phyloP scores from a whole-genome alignment of 148 eudicot species.

The Diospyros kaki region DNA sequence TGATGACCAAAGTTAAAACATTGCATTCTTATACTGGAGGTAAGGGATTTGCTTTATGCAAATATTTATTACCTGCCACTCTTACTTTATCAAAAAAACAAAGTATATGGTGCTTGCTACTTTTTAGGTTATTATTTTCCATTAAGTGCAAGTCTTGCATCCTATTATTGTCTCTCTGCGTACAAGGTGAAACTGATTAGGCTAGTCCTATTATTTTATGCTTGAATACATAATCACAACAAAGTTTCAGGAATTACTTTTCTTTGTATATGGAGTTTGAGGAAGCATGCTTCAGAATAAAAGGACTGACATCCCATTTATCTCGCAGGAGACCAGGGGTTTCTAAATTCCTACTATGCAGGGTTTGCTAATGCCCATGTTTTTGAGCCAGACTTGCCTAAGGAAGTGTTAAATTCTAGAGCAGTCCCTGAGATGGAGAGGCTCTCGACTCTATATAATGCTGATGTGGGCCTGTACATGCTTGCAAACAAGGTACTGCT shows the following conservation, averaged over 20 bases:
- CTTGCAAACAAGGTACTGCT: slow-evolving; percentile 88
- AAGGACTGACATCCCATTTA: slow-evolving; percentile 8
- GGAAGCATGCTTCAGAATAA: neutral
- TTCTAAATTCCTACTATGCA: slow-evolving; percentile 77
- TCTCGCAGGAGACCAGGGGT: slow-evolving; percentile 89
- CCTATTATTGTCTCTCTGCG: neutral
- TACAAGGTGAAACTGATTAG: neutral
- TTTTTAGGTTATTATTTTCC: neutral
- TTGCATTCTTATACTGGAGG: slow-evolving; percentile 96
- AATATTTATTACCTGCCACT: neutral
- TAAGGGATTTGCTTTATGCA: slow-evolving; percentile 18
- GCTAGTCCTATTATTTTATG: neutral
- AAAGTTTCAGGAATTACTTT: slow-evolving; percentile 2
- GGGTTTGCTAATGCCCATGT: slow-evolving; percentile 85
- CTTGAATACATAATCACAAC: neutral
- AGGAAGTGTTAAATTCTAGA: slow-evolving; percentile 56
- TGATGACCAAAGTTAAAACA: slow-evolving; percentile 70
- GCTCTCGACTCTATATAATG: slow-evolving; percentile 91
- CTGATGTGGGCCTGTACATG: slow-evolving; percentile 99
- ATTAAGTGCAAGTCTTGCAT: neutral
- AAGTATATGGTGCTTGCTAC: too few relatives aligned
- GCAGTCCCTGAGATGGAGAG: slow-evolving; percentile 83
- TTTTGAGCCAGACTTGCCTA: slow-evolving; percentile 60
- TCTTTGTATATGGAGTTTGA: neutral
- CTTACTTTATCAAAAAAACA: too few relatives aligned